Evolutionary conservation across 192 early-diverging fungal genomes (phyloP), one percentile per base, ranked within the genome.

Genomic region (Thoreauomyces humboldtii): DNA sequence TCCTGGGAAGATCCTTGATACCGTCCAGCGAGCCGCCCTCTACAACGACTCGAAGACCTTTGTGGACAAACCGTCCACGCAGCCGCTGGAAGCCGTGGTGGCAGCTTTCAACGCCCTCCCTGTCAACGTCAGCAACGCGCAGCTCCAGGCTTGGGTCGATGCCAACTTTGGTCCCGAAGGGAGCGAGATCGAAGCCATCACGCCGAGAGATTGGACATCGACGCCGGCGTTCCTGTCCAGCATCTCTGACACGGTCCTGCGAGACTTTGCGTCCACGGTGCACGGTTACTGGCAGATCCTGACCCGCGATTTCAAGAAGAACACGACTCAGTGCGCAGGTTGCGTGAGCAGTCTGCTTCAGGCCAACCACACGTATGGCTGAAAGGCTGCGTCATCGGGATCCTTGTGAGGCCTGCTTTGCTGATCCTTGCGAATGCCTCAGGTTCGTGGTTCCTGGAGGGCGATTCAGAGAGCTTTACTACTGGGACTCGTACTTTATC

Each of bases 391-490:
- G n/a, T n/a, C n/a, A n/a, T n/a, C n/a, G n/a, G n/a, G n/a, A n/a
- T n/a, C n/a, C n/a, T n/a, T n/a, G n/a, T n/a, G n/a, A n/a, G n/a
- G n/a, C n/a, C n/a, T n/a, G n/a, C n/a, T n/a, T n/a, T n/a, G n/a
- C n/a, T n/a, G n/a, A n/a, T n/a, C n/a, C n/a, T n/a, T n/a, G n/a
- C n/a, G n/a, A n/a, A n/a, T n/a, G n/a, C n/a, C n/a, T n/a, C n/a
- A n/a, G n/a, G n/a, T 90, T 90, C 73, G 82, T 89, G 3, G 83
- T 90, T 4, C 87, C 89, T 0, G 89, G 89, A 2, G 87, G 87
- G 1, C 64, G 89, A 46, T 90, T 90, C 61, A 69, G 86, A 36
- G 89, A 90, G 72, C 73, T 80, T 27, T 90, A 90, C 72, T 89
- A 90, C 53, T 89, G 87, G 88, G n/a, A n/a, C n/a, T n/a, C n/a